These are phyloP conservation scores for Breviolum minutum DNA, from an alignment of 73 alveolate species.

Conservation along the genomic window DNA sequence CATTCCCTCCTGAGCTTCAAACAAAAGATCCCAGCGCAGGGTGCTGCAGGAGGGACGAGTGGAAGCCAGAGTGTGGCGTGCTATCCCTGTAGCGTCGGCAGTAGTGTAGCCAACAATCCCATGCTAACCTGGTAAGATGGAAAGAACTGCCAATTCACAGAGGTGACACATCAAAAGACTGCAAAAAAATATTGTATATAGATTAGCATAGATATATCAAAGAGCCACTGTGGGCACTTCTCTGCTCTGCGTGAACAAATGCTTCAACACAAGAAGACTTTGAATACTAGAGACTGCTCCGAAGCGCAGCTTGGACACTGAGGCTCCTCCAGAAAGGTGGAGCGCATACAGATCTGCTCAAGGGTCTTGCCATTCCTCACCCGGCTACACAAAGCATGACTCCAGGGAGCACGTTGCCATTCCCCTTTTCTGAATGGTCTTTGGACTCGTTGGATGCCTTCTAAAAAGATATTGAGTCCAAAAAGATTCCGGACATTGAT, in stretches of 20 bases:
- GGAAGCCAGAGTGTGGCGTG: neutral
- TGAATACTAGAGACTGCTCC: neutral
- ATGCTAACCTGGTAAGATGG: slow-evolving; percentile 1
- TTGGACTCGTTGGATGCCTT: no score
- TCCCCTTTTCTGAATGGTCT: no score
- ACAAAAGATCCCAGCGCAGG: slow-evolving; percentile 26
- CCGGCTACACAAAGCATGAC: neutral
- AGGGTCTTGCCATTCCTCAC: neutral
- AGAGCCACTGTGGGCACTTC: neutral
- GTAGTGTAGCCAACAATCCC: slow-evolving; percentile 33
- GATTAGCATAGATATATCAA: neutral
- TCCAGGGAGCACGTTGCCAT: neutral
- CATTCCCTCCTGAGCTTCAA: neutral
- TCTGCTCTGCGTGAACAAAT: neutral
- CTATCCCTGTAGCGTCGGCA: neutral
- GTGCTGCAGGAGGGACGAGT: neutral
- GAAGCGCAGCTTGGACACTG: neutral
- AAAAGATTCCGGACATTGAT: neutral
- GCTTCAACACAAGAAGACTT: no score
- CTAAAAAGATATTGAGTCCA: neutral
- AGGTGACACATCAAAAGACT: neutral
- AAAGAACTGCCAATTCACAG: neutral
- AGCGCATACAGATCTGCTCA: slow-evolving; percentile 12
- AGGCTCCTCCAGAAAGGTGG: slow-evolving; percentile 16
- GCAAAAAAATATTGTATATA: neutral